Evolutionary conservation across 2,329 filamentous ascomycete species (phyloP).

Genomic region (Aspergillus sp.): DNA sequence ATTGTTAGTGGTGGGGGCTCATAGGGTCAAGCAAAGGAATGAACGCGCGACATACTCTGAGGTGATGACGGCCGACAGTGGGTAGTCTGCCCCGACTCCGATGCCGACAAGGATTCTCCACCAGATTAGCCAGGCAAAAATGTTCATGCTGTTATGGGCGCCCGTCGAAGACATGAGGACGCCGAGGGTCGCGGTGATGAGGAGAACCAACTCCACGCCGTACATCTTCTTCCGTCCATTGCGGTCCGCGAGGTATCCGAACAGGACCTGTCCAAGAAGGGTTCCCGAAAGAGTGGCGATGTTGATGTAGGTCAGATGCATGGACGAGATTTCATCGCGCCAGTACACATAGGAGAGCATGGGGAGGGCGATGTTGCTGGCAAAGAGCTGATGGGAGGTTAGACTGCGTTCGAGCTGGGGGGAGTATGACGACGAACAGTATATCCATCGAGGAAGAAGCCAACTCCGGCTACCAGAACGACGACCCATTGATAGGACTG

Average conservation of each 20-base stretch:
- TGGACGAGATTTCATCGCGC: conserved; percentile 35
- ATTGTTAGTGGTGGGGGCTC: background rate
- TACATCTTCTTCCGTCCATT: conserved; percentile 53
- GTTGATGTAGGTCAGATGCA: conserved; percentile 42
- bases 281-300: conserved; percentile 48
- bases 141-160: conserved; percentile 41
- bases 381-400: conserved; percentile 42
- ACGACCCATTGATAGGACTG: conserved; percentile 44
- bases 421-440: conserved; percentile 26
- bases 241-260: conserved; percentile 49
- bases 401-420: background rate
- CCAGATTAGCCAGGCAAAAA: conserved; percentile 47
- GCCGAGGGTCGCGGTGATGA: conserved; percentile 48
- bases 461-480: conserved; percentile 48
- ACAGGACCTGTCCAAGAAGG: conserved; percentile 47
- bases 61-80: conserved; percentile 65
- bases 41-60: conserved; percentile 59
- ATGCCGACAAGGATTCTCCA: conserved; percentile 51
- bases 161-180: conserved; percentile 48
- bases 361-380: conserved; percentile 51
- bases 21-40: background rate
- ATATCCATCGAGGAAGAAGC: conserved; percentile 51
- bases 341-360: conserved; percentile 51
- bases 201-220: conserved; percentile 48
- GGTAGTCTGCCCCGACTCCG: conserved; percentile 68